phyloP scores from a whole-genome alignment of 352 stramenopile genomes.

The Phytophthora melonis region DNA sequence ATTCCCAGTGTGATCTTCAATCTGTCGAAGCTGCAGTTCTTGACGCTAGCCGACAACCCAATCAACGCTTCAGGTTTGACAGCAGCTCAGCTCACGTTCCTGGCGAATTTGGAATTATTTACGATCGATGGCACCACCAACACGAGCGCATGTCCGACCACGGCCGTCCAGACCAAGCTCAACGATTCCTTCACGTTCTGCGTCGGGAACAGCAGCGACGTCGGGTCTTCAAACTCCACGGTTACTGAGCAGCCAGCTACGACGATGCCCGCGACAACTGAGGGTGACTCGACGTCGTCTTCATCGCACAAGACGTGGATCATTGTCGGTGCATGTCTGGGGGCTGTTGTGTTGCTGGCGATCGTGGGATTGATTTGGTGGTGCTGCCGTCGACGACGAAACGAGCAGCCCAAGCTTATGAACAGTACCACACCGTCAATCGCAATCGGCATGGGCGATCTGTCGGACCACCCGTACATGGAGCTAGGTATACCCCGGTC shows the following conservation, averaged over 20 bases:
- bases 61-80: slow-evolving; percentile 64
- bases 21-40: slow-evolving; percentile 53
- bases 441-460: slow-evolving; percentile 63
- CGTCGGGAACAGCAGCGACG: slow-evolving; percentile 23
- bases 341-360: slow-evolving; percentile 43
- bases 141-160: slow-evolving; percentile 59
- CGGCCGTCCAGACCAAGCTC: slow-evolving; percentile 51
- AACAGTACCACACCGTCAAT: slow-evolving; percentile 63
- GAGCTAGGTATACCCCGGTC: slow-evolving; percentile 49
- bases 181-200: slow-evolving; percentile 76
- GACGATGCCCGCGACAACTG: slow-evolving; percentile 19
- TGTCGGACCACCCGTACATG: slow-evolving; percentile 70
- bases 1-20: slow-evolving; percentile 69
- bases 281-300: slow-evolving; percentile 29
- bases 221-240: slow-evolving; percentile 28
- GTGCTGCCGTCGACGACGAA: slow-evolving; percentile 44
- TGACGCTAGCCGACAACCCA: slow-evolving; percentile 61
- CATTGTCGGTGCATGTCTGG: slow-evolving; percentile 52
- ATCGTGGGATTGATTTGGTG: slow-evolving; percentile 51
- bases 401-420: slow-evolving; percentile 57
- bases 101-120: slow-evolving; percentile 61
- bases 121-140: slow-evolving; percentile 61
- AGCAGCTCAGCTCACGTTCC: slow-evolving; percentile 57
- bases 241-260: slow-evolving; percentile 29
- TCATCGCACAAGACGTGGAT: slow-evolving; percentile 56